Evolutionary conservation across 805 yeast species (phyloP).

Genomic region (Danielia oregonensis): DNA sequence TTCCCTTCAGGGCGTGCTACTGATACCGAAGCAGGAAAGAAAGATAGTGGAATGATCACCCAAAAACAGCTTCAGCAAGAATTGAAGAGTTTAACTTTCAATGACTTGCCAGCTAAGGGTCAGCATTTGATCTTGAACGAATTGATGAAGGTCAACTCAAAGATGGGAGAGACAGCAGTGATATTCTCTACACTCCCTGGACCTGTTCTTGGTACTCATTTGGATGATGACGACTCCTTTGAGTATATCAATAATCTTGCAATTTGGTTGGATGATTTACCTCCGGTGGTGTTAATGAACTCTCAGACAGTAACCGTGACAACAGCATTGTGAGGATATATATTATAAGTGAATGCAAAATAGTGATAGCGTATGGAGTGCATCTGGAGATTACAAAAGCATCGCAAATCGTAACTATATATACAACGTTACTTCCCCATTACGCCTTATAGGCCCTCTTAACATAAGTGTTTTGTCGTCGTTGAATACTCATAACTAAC

Average conservation of each 20-base stretch:
- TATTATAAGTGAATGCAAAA: not conserved
- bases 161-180: conserved; percentile 52
- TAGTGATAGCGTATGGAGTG: conserved; percentile 7
- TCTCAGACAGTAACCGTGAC: conserved; percentile 96
- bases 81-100: conserved; percentile 50
- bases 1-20: not conserved
- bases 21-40: not conserved
- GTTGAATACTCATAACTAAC: conserved; percentile 13
- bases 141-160: conserved; percentile 66
- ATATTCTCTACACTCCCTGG: conserved; percentile 89
- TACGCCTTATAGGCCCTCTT: too few relatives aligned
- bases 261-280: conserved; percentile 76
- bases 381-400: conserved; percentile 3
- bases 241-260: conserved; percentile 76
- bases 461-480: too few relatives aligned
- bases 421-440: too few relatives aligned
- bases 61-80: conserved; percentile 37
- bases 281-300: conserved; percentile 79
- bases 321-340: conserved; percentile 53
- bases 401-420: not conserved
- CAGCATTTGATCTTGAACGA: conserved; percentile 89
- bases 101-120: conserved; percentile 86
- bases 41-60: conserved; percentile 21
- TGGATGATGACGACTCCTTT: conserved; percentile 59
- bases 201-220: conserved; percentile 80